Evolutionary conservation across 129 eudicot species (phyloP).

Genomic region (Centrapalus pauciflorus): DNA sequence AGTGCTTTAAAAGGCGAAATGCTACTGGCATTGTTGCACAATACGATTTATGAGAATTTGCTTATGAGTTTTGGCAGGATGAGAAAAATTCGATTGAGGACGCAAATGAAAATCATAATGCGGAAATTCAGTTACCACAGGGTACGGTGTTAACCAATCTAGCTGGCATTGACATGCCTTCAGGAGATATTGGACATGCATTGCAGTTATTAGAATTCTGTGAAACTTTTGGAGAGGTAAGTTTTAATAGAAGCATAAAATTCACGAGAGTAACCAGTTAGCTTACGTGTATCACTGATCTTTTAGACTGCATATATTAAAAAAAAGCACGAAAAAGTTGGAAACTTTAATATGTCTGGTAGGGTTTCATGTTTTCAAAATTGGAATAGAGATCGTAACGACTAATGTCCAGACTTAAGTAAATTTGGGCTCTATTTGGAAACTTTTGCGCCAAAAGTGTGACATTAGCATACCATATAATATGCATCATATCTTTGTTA

Average conservation of each 20-base stretch:
- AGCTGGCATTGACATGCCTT: constrained; percentile 40
- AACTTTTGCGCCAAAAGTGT: constrained; percentile 5
- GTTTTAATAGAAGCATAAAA: not conserved
- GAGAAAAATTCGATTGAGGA: constrained; percentile 12
- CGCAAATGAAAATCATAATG: constrained; percentile 5
- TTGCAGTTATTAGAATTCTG: constrained; percentile 65
- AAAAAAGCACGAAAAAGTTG: not conserved
- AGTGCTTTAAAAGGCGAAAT: not conserved
- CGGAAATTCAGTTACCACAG: constrained; percentile 38
- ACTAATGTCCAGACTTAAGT: not conserved
- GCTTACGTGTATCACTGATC: not conserved
- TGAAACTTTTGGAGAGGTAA: constrained; percentile 62
- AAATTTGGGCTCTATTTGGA: not conserved
- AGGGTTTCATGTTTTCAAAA: not conserved
- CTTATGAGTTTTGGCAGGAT: constrained; percentile 17
- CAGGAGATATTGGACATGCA: constrained; percentile 58
- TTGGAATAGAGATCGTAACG: constrained; percentile 1
- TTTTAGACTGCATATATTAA: no score
- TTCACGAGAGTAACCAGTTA: not conserved
- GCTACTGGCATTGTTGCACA: not conserved
- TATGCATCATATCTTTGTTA: not conserved
- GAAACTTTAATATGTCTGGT: not conserved
- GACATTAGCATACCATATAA: not conserved
- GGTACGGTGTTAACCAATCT: constrained; percentile 44
- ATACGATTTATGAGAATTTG: not conserved